These are phyloP conservation scores for Suillus bovinus DNA, from an alignment of 768 basidiomycete species.

Conservation along the genomic window DNA sequence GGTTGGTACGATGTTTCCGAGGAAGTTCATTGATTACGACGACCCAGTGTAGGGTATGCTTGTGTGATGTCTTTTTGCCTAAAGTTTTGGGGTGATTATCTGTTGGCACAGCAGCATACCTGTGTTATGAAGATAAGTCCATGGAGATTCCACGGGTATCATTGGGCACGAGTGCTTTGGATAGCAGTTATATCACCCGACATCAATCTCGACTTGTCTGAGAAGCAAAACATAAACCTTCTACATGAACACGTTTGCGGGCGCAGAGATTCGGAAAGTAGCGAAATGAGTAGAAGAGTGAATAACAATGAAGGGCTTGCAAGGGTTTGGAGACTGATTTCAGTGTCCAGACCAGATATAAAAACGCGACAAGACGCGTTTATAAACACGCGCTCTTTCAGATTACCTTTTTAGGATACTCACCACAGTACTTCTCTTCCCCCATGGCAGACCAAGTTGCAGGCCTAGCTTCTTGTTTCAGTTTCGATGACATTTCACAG, in stretches of 20 bases:
- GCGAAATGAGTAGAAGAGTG: slow-evolving; percentile 4
- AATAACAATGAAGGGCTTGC: not conserved
- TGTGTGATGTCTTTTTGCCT: not conserved
- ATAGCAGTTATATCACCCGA: slow-evolving; percentile 1
- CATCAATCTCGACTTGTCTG: slow-evolving; percentile 4
- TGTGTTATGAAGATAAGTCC: not conserved
- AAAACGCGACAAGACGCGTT: slow-evolving; percentile 6
- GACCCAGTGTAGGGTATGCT: not conserved
- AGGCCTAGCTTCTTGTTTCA: slow-evolving; percentile 28
- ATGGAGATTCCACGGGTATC: slow-evolving; percentile 8
- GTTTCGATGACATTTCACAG: slow-evolving; percentile 42
- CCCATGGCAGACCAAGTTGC: slow-evolving; percentile 26
- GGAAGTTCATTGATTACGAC: slow-evolving; percentile 3
- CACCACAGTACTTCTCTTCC: not conserved
- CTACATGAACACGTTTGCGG: not conserved
- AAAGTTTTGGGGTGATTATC: not conserved
- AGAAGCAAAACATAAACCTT: not conserved
- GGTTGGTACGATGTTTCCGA: not conserved
- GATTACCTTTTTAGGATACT: slow-evolving; percentile 1
- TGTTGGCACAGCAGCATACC: not conserved
- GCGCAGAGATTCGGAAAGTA: not conserved
- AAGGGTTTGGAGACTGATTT: slow-evolving; percentile 5
- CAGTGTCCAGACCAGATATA: not conserved
- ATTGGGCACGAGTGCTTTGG: slow-evolving; percentile 4
- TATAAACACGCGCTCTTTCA: not conserved